Conservation (phyloP, 371 early-diverging fungal species). For the Nematocida homosporus region DNA sequence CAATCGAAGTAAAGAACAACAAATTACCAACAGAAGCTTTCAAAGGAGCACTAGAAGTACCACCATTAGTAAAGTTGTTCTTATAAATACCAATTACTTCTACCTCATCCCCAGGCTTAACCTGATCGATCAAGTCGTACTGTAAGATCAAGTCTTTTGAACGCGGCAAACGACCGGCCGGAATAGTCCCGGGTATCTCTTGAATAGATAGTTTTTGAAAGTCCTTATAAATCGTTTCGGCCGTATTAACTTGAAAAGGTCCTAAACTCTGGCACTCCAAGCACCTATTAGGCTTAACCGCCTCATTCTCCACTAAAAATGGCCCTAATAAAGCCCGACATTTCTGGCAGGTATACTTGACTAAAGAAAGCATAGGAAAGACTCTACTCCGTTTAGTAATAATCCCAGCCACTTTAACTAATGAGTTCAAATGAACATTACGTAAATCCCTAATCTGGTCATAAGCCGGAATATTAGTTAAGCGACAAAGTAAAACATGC, state of each 20-base stretch:
- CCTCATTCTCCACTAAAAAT: conserved; percentile 81
- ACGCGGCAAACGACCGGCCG: conserved; percentile 89
- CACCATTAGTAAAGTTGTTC: conserved; percentile 80
- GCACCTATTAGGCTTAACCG: conserved; percentile 80
- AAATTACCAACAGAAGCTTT: conserved; percentile 82
- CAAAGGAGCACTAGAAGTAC: conserved; percentile 66
- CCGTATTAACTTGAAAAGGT: conserved; percentile 78
- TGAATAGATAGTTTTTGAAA: conserved; percentile 93
- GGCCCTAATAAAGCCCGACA: conserved; percentile 88
- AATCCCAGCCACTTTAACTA: conserved; percentile 86
- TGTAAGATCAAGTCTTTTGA: conserved; percentile 85
- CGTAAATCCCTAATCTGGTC: conserved; percentile 82
- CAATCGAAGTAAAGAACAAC: conserved; percentile 87
- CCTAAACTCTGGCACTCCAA: conserved; percentile 84
- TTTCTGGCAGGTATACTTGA: conserved; percentile 88
- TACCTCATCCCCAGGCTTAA: conserved; percentile 93
- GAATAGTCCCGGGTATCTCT: conserved; percentile 92
- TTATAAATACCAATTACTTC: conserved; percentile 92
- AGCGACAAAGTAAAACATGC: conserved; percentile 82
- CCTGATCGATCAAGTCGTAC: conserved; percentile 92
- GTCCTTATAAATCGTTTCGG: conserved; percentile 91
- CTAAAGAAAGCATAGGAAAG: conserved; percentile 89
- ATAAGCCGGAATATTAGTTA: conserved; percentile 79
- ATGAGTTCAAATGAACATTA: conserved; percentile 78
- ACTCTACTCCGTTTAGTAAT: conserved; percentile 88